phyloP scores from a whole-genome alignment of 2,329 filamentous ascomycete genomes.

The Colletotrichum sp. region DNA sequence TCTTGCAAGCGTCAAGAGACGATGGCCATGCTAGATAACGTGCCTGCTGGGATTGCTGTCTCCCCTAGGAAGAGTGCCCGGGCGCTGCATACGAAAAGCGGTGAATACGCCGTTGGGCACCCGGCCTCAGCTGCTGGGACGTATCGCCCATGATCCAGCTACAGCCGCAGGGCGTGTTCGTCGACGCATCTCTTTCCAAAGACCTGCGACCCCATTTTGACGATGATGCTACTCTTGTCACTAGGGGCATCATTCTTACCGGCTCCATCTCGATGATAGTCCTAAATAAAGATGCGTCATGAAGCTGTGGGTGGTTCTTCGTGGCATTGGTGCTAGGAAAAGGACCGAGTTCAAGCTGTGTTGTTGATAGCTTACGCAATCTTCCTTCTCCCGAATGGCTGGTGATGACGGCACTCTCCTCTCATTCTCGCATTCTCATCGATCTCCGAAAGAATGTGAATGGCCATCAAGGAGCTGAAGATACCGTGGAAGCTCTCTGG shows the following conservation, averaged over 20 bases:
- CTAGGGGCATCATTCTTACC: not conserved
- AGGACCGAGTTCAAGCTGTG: not conserved
- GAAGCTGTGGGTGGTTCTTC: not conserved
- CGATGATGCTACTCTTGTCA: not conserved
- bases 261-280: not conserved
- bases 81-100: not conserved
- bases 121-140: not conserved
- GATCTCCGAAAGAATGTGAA: not conserved
- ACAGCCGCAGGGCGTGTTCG: not conserved
- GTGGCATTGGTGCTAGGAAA: not conserved
- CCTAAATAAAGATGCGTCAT: not conserved
- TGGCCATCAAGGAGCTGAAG: not conserved
- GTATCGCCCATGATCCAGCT: not conserved
- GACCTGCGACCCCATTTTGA: not conserved
- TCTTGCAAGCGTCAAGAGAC: no score
- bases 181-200: not conserved
- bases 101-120: not conserved
- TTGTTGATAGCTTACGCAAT: not conserved
- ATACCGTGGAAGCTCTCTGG: not conserved
- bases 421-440: not conserved
- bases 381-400: no score
- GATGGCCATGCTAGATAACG: no score
- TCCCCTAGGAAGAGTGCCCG: not conserved
- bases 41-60: not conserved
- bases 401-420: not conserved